phyloP scores from a whole-genome alignment of 305 asterid species.

The Fraxinus baroniana region DNA sequence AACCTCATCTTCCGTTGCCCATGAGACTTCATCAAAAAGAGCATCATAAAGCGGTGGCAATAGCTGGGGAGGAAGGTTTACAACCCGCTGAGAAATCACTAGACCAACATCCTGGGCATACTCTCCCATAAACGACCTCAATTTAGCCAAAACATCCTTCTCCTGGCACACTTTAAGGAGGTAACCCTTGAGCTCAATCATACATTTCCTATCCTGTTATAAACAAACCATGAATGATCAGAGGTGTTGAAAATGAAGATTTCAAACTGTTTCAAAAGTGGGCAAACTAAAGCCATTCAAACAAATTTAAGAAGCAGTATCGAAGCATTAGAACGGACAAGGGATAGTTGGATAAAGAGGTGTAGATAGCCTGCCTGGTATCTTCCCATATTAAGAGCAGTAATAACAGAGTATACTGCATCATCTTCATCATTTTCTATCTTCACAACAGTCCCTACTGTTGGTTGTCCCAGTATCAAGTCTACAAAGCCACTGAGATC shows the following conservation, averaged over 20 bases:
- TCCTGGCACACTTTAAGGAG: constrained; percentile 58
- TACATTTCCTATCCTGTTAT: constrained; percentile 53
- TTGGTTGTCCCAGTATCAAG: constrained; percentile 76
- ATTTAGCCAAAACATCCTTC: constrained; percentile 35
- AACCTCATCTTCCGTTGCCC: constrained; percentile 99
- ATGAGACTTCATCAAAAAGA: constrained; percentile 77
- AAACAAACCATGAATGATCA: constrained; percentile 23
- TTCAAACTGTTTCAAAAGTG: background rate
- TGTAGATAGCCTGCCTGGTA: constrained; percentile 55
- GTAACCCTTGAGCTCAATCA: constrained; percentile 60
- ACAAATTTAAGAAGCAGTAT: background rate
- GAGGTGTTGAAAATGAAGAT: background rate
- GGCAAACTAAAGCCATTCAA: constrained; percentile 2
- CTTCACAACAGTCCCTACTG: constrained; percentile 87
- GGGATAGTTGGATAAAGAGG: constrained; percentile 10
- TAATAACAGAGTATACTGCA: constrained; percentile 62
- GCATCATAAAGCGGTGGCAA: constrained; percentile 85
- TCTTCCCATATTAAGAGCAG: constrained; percentile 77
- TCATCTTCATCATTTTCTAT: constrained; percentile 83
- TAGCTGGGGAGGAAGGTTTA: constrained; percentile 93
- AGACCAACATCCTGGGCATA: constrained; percentile 59
- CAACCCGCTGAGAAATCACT: constrained; percentile 75
- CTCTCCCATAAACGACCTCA: constrained; percentile 50
- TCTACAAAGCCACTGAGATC: constrained; percentile 88
- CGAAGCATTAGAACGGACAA: background rate